Conservation (phyloP, 2,329 filamentous ascomycete species). For the Fusarium euwallaceae region DNA sequence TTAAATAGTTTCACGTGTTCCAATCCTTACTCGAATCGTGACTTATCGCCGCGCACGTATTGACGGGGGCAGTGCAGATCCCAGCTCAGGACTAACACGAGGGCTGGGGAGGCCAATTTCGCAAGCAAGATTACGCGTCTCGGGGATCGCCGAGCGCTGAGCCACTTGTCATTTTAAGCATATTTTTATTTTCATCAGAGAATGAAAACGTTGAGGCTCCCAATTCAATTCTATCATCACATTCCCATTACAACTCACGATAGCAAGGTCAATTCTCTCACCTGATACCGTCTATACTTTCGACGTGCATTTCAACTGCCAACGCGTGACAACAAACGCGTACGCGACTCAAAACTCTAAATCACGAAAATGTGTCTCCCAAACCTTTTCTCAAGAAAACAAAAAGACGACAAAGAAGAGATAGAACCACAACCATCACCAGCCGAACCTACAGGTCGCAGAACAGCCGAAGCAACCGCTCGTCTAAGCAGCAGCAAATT, state of each 20-base stretch:
- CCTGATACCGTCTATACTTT: neutral
- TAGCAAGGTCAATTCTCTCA: neutral
- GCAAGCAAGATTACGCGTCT: neutral
- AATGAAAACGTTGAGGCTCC: neutral
- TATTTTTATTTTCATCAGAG: neutral
- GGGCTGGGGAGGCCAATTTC: neutral
- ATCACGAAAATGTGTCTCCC: slow-evolving; percentile 28
- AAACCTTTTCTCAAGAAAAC: slow-evolving; percentile 28
- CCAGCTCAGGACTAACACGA: neutral
- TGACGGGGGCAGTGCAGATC: neutral
- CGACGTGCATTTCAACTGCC: neutral
- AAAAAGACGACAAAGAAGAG: slow-evolving; percentile 14
- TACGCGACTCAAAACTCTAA: neutral
- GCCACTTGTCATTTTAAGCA: slow-evolving; percentile 4
- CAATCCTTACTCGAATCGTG: neutral
- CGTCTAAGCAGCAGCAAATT: slow-evolving; percentile 28
- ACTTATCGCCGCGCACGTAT: neutral
- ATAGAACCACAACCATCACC: slow-evolving; percentile 19
- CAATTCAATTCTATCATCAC: neutral
- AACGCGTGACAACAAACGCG: neutral
- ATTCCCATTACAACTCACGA: neutral
- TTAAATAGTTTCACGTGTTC: neutral
- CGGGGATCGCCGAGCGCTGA: slow-evolving; percentile 4
- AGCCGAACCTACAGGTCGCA: slow-evolving; percentile 13
- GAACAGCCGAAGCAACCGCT: slow-evolving; percentile 32